Evolutionary conservation across 768 basidiomycete genomes (phyloP).

Genomic region (Pulveroboletus ravenelii): DNA sequence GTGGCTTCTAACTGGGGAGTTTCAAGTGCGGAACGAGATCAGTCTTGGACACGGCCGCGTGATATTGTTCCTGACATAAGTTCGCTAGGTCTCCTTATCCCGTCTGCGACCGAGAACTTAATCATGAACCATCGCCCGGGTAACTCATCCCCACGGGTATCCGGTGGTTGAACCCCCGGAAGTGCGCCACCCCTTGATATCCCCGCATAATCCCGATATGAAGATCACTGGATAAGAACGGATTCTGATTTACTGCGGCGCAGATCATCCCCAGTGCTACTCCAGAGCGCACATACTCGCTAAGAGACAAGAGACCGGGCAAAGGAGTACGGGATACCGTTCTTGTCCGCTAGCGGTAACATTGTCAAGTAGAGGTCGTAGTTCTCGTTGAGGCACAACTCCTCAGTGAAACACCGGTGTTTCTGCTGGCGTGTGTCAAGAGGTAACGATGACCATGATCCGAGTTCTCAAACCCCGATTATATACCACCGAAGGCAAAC

Average conservation of each 20-base stretch:
- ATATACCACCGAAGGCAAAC: not conserved
- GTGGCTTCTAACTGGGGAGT: not conserved
- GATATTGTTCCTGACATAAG: not conserved
- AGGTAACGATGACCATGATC: too few species aligned
- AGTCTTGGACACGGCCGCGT: not conserved
- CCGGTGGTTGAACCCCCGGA: constrained; percentile 14
- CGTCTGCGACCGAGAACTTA: not conserved
- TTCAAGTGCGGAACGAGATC: not conserved
- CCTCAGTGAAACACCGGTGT: not conserved
- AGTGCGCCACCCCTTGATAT: not conserved
- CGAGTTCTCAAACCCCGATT: too few species aligned
- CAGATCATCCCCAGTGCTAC: constrained; percentile 5
- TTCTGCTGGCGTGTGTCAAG: not conserved
- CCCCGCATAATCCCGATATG: constrained; percentile 6
- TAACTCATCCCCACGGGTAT: not conserved
- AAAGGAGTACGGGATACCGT: not conserved
- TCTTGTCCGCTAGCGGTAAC: too few species aligned
- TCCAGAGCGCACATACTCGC: too few species aligned
- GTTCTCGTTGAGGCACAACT: not conserved
- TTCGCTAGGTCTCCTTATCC: not conserved
- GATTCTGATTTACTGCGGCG: constrained; percentile 9
- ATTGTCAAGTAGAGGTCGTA: not conserved
- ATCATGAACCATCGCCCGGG: not conserved
- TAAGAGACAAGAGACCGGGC: not conserved
- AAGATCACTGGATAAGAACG: constrained; percentile 3